Evolutionary conservation across 345 rosid genomes (phyloP).

Genomic region (Murraya paniculata): DNA sequence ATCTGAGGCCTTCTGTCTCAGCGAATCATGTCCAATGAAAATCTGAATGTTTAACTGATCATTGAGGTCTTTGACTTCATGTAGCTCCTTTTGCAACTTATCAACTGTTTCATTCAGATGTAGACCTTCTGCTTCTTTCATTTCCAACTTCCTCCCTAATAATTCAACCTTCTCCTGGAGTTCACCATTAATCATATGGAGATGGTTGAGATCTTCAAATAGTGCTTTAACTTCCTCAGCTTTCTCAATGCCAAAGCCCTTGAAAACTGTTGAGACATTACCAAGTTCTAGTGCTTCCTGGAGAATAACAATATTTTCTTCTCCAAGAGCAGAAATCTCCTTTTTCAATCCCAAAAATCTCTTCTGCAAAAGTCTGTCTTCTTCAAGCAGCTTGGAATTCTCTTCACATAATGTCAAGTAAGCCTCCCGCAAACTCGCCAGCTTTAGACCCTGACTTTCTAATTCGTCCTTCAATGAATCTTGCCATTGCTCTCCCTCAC

Average conservation of each 20-base stretch:
- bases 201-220: slow-evolving; percentile 37
- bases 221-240: slow-evolving; percentile 47
- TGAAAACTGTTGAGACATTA: slow-evolving; percentile 48
- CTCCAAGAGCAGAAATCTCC: slow-evolving; percentile 47
- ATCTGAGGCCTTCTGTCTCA: slow-evolving; percentile 54
- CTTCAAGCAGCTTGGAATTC: slow-evolving; percentile 39
- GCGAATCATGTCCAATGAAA: slow-evolving; percentile 44
- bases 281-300: slow-evolving; percentile 49
- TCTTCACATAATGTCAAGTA: slow-evolving; percentile 49
- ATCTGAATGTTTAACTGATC: slow-evolving; percentile 58
- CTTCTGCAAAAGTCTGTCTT: slow-evolving; percentile 41
- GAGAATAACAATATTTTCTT: slow-evolving; percentile 48
- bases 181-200: slow-evolving; percentile 31
- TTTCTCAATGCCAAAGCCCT: slow-evolving; percentile 55
- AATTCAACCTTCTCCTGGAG: slow-evolving; percentile 49
- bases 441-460: slow-evolving; percentile 35
- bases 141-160: slow-evolving; percentile 46
- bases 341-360: slow-evolving; percentile 47
- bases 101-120: slow-evolving; percentile 44
- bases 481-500: slow-evolving; percentile 37
- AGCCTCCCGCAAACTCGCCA: slow-evolving; percentile 49
- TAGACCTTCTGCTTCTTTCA: slow-evolving; percentile 45
- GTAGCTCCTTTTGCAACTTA: slow-evolving; percentile 50
- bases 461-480: slow-evolving; percentile 39
- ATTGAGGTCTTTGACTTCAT: slow-evolving; percentile 49